Percentiles rank a stretch among this genome's conserved stretches.
These are phyloP conservation scores for Saturnispora hagleri DNA, from an alignment of 805 yeast species.

Conservation along the genomic window DNA sequence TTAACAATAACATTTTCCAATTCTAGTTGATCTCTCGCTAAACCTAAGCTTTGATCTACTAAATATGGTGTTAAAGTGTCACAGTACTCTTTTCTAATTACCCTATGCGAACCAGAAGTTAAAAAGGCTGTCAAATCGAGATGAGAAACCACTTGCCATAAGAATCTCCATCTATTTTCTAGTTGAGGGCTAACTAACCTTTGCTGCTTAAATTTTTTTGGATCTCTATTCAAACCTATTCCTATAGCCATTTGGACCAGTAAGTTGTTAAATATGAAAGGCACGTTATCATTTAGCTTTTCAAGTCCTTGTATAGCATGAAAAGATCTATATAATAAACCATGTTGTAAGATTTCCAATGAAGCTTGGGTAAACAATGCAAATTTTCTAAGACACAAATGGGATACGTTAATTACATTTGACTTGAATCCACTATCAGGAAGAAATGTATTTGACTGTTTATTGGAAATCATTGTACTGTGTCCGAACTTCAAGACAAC, in stretches of 20 bases:
- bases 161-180: conserved; percentile 34
- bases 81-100: conserved; percentile 32
- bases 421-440: conserved; percentile 3
- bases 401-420: conserved; percentile 35
- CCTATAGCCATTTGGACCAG: conserved; percentile 57
- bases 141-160: conserved; percentile 44
- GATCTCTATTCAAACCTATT: conserved; percentile 62
- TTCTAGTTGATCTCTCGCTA: conserved; percentile 22
- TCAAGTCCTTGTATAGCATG: conserved; percentile 42
- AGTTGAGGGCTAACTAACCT: conserved; percentile 2
- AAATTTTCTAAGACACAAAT: conserved; percentile 47
- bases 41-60: conserved; percentile 26
- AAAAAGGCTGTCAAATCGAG: conserved; percentile 37
- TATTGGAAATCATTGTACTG: conserved; percentile 10
- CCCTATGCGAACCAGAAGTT: conserved; percentile 39
- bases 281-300: conserved; percentile 47
- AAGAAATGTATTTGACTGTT: background rate
- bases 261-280: conserved; percentile 46
- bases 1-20: conserved; percentile 35
- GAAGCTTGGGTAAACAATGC: conserved; percentile 38
- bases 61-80: conserved; percentile 45
- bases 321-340: conserved; percentile 41
- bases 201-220: conserved; percentile 28
- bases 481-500: conserved; percentile 36
- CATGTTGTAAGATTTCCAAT: conserved; percentile 44